Evolutionary conservation across 1,284 basidiomycete species (phyloP), one percentile per base, ranked within the genome.

Genomic region (Fomitopsis palustris): DNA sequence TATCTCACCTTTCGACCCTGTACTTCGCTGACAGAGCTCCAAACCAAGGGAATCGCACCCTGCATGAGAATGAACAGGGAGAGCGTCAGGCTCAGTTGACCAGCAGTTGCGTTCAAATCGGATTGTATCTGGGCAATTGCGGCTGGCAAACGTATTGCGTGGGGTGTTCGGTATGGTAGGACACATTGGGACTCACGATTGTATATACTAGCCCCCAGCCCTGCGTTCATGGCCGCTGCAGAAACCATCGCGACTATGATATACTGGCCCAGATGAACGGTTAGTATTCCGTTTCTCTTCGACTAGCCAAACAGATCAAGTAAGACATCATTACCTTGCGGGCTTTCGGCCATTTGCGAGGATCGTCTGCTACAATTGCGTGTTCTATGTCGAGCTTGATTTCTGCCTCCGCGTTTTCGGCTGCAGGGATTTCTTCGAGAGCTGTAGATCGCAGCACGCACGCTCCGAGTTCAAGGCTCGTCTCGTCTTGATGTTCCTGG

Each of bases 61-160:
- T 93, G 90, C 17, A 90, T 70, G 19, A 92, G 74, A 64, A 95
- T 93, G 72, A 92, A 96, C 12, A 92, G 66, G 1, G 89, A 87
- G 10, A 95, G 71, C 64, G 83, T 86, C 67, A 90, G 78, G 55
- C 90, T 89, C 58, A 96, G 86, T 63, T 92, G 79, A 2, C 80
- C 75, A 53, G 83, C 79, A 0, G 82, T 85, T 0, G 90, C 89
- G 58, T 84, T 77, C 23, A 95, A 76, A 38, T 90, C 79, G 1
- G 65, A 66, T 63, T 88, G 77, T 68, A 95, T 85, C 58, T 89
- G 76, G 49, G 83, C 77, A 55, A 93, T 87, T 2, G 84, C 83
- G 53, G 88, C 87, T 83, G 64, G 49, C 63, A 43, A 17, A 23
- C 27, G 25, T 33, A 54, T 45, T 29, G 33, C 27, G 7, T 12